Evolutionary conservation across 306 rosid species (phyloP).

Genomic region (Abrus precatorius): DNA sequence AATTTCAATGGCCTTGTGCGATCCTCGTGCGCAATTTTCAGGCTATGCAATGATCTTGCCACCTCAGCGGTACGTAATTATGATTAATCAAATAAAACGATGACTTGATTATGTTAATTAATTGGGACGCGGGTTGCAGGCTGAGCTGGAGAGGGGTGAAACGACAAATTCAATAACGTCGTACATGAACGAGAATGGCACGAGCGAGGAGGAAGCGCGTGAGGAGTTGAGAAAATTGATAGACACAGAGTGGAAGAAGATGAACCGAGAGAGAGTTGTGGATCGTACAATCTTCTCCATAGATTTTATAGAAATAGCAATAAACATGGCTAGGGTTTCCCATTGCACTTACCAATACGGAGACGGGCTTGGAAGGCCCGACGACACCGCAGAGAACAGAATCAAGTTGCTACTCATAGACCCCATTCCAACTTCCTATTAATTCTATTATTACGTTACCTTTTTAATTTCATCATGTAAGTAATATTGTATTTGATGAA

Average conservation of each 20-base stretch:
- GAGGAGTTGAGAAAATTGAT: conserved; percentile 24
- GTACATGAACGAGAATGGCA: conserved; percentile 30
- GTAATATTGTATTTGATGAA: too few species aligned
- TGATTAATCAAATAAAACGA: too few species aligned
- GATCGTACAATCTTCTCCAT: conserved; percentile 34
- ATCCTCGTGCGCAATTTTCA: conserved; percentile 52
- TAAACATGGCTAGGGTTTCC: conserved; percentile 52
- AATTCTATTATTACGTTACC: too few species aligned
- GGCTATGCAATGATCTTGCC: conserved; percentile 58
- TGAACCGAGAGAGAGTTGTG: conserved; percentile 41
- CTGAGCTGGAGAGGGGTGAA: conserved; percentile 62
- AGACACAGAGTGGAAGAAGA: conserved; percentile 56
- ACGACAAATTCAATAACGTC: conserved; percentile 50
- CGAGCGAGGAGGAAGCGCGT: conserved; percentile 45
- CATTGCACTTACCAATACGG: conserved; percentile 57
- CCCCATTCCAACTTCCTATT: conserved; percentile 35
- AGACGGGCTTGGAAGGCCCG: conserved; percentile 59
- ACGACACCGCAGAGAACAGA: conserved; percentile 28
- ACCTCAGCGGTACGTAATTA: conserved; percentile 38
- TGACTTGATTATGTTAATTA: too few species aligned
- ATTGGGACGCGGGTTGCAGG: conserved; percentile 17
- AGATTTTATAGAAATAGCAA: conserved; percentile 39
- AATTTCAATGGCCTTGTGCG: conserved; percentile 47
- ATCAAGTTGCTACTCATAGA: conserved; percentile 45
- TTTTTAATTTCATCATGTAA: too few species aligned